These are phyloP conservation scores for Dimocarpus longan DNA, from an alignment of 345 rosid genomes.

Conservation along the genomic window DNA sequence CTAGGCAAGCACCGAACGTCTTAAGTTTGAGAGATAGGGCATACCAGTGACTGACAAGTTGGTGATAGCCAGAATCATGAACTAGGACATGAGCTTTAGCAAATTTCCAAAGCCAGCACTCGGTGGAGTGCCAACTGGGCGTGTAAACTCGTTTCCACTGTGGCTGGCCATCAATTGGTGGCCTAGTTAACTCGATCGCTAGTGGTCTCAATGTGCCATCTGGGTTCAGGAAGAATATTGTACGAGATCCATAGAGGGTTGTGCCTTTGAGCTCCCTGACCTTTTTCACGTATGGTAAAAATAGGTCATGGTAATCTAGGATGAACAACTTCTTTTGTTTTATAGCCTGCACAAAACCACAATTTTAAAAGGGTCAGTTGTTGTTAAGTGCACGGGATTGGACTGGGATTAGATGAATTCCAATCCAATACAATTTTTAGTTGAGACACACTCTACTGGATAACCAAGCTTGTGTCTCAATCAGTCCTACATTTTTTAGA, in stretches of 20 bases:
- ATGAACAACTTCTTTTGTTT: constrained; percentile 50
- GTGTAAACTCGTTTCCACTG: constrained; percentile 62
- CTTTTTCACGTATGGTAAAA: constrained; percentile 63
- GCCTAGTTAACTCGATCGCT: constrained; percentile 70
- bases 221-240: constrained; percentile 60
- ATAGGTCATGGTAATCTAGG: constrained; percentile 58
- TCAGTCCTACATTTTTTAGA: no score
- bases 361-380: no score
- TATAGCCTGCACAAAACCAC: constrained; percentile 40
- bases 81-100: constrained; percentile 69
- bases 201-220: constrained; percentile 54
- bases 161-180: constrained; percentile 49
- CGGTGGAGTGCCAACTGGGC: constrained; percentile 47
- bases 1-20: no score
- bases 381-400: no score
- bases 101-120: constrained; percentile 67
- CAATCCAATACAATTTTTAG: no score
- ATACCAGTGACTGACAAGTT: constrained; percentile 77
- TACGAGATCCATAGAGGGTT: constrained; percentile 61
- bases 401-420: no score
- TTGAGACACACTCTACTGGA: no score
- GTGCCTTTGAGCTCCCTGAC: constrained; percentile 51
- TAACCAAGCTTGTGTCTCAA: no score
- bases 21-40: background rate
- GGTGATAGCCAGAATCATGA: constrained; percentile 69